phyloP scores from a whole-genome alignment of 169 alveolate species.

The Plasmodium knowlesi region DNA sequence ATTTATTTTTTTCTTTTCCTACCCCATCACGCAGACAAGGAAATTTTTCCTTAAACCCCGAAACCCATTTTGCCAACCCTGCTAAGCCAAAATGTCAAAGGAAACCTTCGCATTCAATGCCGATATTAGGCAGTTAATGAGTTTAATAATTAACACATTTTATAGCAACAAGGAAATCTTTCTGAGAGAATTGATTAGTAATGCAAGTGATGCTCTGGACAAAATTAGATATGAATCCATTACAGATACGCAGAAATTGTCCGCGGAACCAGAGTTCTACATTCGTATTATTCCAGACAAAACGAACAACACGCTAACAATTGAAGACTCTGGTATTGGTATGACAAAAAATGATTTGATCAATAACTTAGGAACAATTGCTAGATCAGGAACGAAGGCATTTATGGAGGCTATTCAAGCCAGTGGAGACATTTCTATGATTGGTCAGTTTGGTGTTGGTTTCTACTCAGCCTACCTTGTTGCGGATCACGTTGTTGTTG shows the following conservation, averaged over 20 bases:
- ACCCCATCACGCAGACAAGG: background rate
- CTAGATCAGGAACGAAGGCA: conserved; percentile 99
- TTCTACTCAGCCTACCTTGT: conserved; percentile 99
- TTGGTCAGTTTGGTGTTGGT: conserved; percentile 99
- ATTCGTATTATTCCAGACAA: conserved; percentile 98
- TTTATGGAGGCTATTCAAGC: conserved; percentile 98
- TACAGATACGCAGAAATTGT: conserved; percentile 95
- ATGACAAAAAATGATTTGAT: conserved; percentile 98
- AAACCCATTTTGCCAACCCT: background rate
- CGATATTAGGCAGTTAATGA: conserved; percentile 97
- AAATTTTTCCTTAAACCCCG: background rate
- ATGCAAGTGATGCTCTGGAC: conserved; percentile 99
- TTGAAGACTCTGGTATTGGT: conserved; percentile 99
- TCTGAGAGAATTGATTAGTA: conserved; percentile 98
- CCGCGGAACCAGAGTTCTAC: conserved; percentile 93
- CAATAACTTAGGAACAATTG: conserved; percentile 98
- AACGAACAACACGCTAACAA: conserved; percentile 95
- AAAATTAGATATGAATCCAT: conserved; percentile 98
- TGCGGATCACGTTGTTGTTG: conserved; percentile 98
- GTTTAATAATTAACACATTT: conserved; percentile 99
- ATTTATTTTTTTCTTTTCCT: background rate
- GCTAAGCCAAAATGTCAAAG: conserved; percentile 75
- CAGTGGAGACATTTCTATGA: conserved; percentile 99
- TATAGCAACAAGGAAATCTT: conserved; percentile 99
- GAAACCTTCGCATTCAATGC: conserved; percentile 98